These are phyloP conservation scores for Ilyonectria destructans DNA, from an alignment of 2,329 filamentous ascomycete species.

Conservation along the genomic window DNA sequence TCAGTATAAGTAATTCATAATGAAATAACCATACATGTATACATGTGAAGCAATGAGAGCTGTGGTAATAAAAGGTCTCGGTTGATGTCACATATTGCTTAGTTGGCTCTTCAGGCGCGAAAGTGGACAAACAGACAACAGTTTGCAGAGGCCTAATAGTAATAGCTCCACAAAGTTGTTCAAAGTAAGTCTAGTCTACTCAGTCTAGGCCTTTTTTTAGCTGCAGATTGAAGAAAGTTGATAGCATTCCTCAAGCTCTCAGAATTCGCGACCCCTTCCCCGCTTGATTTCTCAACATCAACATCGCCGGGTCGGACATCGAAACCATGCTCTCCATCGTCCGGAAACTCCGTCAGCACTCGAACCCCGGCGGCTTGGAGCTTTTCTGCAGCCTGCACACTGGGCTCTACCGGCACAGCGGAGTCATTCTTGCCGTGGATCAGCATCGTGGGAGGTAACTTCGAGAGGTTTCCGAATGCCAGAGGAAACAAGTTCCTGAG, in stretches of 20 bases:
- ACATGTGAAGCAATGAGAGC: too few species aligned
- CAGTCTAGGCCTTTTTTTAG: too few species aligned
- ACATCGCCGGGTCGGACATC: constrained; percentile 34
- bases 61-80: too few species aligned
- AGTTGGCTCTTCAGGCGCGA: too few species aligned
- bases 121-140: too few species aligned
- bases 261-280: constrained; percentile 9
- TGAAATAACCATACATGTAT: too few species aligned
- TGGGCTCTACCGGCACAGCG: constrained; percentile 38
- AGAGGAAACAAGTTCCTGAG: constrained; percentile 38
- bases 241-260: constrained; percentile 36
- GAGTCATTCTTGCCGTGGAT: constrained; percentile 42
- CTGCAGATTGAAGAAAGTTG: constrained; percentile 26
- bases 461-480: constrained; percentile 20
- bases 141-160: too few species aligned
- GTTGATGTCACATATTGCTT: too few species aligned
- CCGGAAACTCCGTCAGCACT: constrained; percentile 33
- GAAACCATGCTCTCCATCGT: constrained; percentile 43
- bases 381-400: constrained; percentile 37
- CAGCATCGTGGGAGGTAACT: constrained; percentile 36
- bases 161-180: background rate
- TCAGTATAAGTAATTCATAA: too few species aligned
- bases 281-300: constrained; percentile 33
- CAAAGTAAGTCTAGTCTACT: background rate
- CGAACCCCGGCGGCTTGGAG: constrained; percentile 29